Base-by-base conservation (phyloP, 176 grass and related monocot genomes). In the Phoenix roebelenii region DNA sequence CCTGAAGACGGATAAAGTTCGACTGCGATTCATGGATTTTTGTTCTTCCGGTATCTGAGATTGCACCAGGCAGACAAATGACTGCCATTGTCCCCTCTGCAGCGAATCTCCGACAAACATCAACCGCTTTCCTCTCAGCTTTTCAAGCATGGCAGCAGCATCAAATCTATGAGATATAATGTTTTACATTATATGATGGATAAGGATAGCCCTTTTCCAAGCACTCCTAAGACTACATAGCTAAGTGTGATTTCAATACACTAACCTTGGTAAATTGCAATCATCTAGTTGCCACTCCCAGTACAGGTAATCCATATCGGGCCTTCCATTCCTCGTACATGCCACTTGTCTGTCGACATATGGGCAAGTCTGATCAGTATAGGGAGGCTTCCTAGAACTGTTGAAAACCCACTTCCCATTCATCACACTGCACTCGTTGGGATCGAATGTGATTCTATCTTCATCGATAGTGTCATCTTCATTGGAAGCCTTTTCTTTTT, bases 101-200 rank as follows among this genome's bases (percentile, higher is more conserved):
- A 89, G 68, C 17, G 89, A 95, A 80, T 95, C 89, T 24, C 89
- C 85, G 0, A 95, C 89, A 61, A 95, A 95, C 85, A 95, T 77
- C 57, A 95, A 25, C 68, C 85, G 75, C 69, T 89, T 95, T 26
- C 81, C 81, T 51, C 81, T 86, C 15, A 95, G 75, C 78, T 88
- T 82, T 65, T 83, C 72, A 19, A 95, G 81, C 78, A 77, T 55
- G 18, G 39, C 54, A 32, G 3, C n/a, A 2, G 78, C 9, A 44
- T 44, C 35, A 44, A 44, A 44, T 44, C 35, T 44, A 44, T 12
- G 35, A 44, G 35, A 44, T 3, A 14, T 44, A 44, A 44, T 44
- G 10, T 44, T 20, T 20, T 44, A 44, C 10, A 44, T 44, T 44
- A 44, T 44, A 1, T 44, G 35, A 44, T 44, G 35, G 1, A 12